Evolutionary conservation across 2,329 filamentous ascomycete genomes (phyloP).

Genomic region (Rutstroemia sp.): DNA sequence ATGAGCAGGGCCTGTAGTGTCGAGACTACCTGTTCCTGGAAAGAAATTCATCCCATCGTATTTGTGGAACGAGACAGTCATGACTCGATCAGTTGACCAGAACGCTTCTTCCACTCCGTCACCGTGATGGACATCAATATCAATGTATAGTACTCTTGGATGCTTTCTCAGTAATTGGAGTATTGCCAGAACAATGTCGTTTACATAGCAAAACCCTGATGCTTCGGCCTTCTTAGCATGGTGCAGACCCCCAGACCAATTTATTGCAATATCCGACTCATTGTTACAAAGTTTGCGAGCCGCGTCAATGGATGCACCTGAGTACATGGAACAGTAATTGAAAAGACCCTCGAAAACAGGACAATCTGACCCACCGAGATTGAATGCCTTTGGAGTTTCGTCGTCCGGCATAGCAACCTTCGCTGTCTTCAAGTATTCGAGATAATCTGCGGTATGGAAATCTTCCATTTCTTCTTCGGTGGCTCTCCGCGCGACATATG

Average conservation of each 20-base stretch:
- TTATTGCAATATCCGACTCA: slow-evolving; percentile 92
- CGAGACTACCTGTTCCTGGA: slow-evolving; percentile 80
- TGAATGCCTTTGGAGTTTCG: slow-evolving; percentile 60
- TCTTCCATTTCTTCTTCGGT: slow-evolving; percentile 79
- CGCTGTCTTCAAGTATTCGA: slow-evolving; percentile 76
- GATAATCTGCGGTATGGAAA: slow-evolving; percentile 84
- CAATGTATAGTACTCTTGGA: slow-evolving; percentile 85
- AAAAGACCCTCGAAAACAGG: slow-evolving; percentile 94
- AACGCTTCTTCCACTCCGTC: slow-evolving; percentile 90
- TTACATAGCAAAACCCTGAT: slow-evolving; percentile 97
- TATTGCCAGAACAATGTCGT: slow-evolving; percentile 93
- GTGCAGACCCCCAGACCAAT: slow-evolving; percentile 94
- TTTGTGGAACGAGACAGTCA: slow-evolving; percentile 95
- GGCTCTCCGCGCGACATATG: slow-evolving; percentile 76
- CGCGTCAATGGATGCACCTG: slow-evolving; percentile 83
- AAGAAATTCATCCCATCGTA: slow-evolving; percentile 82
- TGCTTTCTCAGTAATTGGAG: slow-evolving; percentile 77
- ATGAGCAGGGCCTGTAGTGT: slow-evolving; percentile 76
- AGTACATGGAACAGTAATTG: slow-evolving; percentile 90
- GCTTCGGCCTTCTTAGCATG: slow-evolving; percentile 94
- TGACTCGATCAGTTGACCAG: slow-evolving; percentile 80
- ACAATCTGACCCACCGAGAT: slow-evolving; percentile 85
- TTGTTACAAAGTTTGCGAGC: slow-evolving; percentile 79
- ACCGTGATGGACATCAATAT: slow-evolving; percentile 88
- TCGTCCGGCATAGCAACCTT: slow-evolving; percentile 60